Evolutionary conservation across 2,329 filamentous ascomycete species (phyloP).

Genomic region (Beauveria varroae): DNA sequence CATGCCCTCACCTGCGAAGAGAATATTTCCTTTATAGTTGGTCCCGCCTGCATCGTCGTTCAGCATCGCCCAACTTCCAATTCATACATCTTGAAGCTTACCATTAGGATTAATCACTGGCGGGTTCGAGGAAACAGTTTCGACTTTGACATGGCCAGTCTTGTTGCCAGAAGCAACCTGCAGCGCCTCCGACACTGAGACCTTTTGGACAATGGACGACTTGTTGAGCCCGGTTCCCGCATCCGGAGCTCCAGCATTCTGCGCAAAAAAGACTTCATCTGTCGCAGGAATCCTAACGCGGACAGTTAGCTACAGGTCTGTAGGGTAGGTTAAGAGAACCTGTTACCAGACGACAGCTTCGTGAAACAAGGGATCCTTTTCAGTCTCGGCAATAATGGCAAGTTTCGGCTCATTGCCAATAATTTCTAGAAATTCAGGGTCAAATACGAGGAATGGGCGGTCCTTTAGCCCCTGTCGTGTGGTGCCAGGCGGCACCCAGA

Average conservation of each 20-base stretch:
- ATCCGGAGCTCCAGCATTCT: conserved; percentile 39
- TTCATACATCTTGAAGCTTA: conserved; percentile 17
- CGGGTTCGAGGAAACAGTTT: conserved; percentile 33
- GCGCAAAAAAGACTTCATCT: conserved; percentile 47
- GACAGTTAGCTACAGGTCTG: background rate
- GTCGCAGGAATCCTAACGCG: conserved; percentile 24
- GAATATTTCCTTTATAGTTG: conserved; percentile 41
- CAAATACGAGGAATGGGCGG: conserved; percentile 39
- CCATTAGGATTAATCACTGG: conserved; percentile 44
- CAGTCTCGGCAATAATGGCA: conserved; percentile 39
- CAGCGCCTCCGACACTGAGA: conserved; percentile 36
- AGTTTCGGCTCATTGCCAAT: conserved; percentile 41
- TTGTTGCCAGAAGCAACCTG: conserved; percentile 29
- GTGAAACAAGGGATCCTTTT: conserved; percentile 42
- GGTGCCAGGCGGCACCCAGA: conserved; percentile 33
- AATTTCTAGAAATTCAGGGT: conserved; percentile 41
- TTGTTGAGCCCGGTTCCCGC: conserved; percentile 44
- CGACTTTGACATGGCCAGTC: conserved; percentile 33
- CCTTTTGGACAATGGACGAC: conserved; percentile 43
- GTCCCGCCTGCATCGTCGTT: conserved; percentile 31
- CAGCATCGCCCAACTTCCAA: background rate
- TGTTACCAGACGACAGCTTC: conserved; percentile 46
- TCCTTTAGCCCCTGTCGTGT: conserved; percentile 28
- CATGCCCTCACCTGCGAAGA: conserved; percentile 44
- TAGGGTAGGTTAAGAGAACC: too few species aligned